phyloP scores from a whole-genome alignment of 2,329 filamentous ascomycete genomes.

The Cercospora zeina region DNA sequence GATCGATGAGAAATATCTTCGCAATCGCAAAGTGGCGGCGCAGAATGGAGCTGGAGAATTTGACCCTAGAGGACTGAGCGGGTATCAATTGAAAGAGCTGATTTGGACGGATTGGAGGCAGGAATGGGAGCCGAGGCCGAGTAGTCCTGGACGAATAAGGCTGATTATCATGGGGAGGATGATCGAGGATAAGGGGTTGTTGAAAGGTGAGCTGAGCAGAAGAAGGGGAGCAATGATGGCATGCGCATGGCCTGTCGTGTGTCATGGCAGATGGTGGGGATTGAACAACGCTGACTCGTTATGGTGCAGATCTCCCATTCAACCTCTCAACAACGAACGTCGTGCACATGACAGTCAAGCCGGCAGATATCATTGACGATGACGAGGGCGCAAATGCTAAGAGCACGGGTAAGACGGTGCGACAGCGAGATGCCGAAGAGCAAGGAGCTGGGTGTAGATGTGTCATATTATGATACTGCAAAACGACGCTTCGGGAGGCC shows the following conservation, averaged over 20 bases:
- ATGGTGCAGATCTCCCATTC: conserved; percentile 61
- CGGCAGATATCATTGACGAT: conserved; percentile 79
- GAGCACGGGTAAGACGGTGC: conserved; percentile 61
- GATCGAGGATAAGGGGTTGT: conserved; percentile 79
- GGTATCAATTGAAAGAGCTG: conserved; percentile 91
- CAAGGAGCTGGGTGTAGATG: conserved; percentile 65
- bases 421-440: conserved; percentile 51
- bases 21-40: conserved; percentile 75
- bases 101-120: conserved; percentile 86
- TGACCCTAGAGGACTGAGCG: conserved; percentile 85
- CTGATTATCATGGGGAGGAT: conserved; percentile 90
- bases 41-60: conserved; percentile 63
- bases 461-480: conserved; percentile 53
- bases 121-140: conserved; percentile 85
- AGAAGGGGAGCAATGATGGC: conserved; percentile 67
- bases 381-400: conserved; percentile 66
- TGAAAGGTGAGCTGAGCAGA: conserved; percentile 67
- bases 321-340: conserved; percentile 74
- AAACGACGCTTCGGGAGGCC: no score
- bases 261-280: no score
- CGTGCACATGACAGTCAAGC: conserved; percentile 91
- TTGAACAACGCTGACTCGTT: no score
- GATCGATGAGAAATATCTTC: conserved; percentile 82
- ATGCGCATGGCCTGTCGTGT: not conserved
- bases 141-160: conserved; percentile 83